Evolutionary conservation across 148 eudicot species (phyloP), one percentile per base, ranked within the genome.

Genomic region (Chenopodium quinoa): DNA sequence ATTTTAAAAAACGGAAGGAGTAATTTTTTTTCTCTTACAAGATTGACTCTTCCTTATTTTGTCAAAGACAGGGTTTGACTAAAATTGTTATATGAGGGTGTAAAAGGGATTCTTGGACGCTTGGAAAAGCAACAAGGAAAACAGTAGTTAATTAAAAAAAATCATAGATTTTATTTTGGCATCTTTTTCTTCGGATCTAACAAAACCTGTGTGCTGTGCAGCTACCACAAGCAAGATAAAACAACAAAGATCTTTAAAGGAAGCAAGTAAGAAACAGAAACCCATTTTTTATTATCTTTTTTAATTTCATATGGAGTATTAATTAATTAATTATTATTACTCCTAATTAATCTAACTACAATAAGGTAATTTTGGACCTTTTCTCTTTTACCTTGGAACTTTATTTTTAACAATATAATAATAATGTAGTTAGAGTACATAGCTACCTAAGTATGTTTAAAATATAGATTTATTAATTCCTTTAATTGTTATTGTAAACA

Each of bases 161-260:
- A 29, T 31, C 27, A 34, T 32, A 23, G 69, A 70, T 62, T 54
- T 73, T 22, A n/a, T 76, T 75, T 86, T 88, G 77, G 68, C 62
- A 86, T 92, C 94, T 82, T 84, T 88, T 89, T 86, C 91, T 89
- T 88, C 88, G 94, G 94, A 91, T 91, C 92, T 90, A 92, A 83
- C 77, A 86, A 91, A 91, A 82, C 47, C 79, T 77, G 47, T 44
- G 66, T 63, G 79, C 50, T 56, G 50, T 32, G 47, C 47, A 63
- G 69, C 68, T 20, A 29, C 50, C 32, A 37, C 67, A 32, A 60
- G 48, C 50, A 60, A 76, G 63, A 46, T 12, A 52, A 54, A 75
- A 75, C 78, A 75, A 75, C 78, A 75, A 75, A 75, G 78, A 75
- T 75, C 78, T 75, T 75, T 56, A 75, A 22, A 34, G 67, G 67